Evolutionary conservation across 345 rosid species (phyloP).

Genomic region (Gossypium herbaceum): DNA sequence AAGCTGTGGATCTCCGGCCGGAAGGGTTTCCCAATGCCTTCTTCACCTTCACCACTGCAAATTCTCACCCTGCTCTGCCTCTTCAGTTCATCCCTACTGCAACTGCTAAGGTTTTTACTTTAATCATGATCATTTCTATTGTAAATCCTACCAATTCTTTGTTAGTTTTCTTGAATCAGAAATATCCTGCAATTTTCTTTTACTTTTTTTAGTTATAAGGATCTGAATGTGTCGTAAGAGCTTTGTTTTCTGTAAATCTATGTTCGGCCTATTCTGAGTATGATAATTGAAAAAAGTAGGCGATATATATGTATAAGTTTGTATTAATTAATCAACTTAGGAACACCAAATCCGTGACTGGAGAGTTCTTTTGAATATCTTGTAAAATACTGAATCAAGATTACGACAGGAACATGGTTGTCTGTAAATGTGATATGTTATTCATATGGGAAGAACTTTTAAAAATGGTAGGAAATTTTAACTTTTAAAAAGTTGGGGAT

Average conservation of each 20-base stretch:
- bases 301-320: neutral
- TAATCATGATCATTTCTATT: neutral
- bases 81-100: conserved; percentile 12
- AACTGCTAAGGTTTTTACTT: neutral
- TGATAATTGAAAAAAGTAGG: neutral
- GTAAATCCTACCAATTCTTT: conserved; percentile 22
- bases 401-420: neutral
- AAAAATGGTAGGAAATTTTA: neutral
- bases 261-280: neutral
- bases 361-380: neutral
- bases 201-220: neutral
- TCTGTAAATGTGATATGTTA: neutral
- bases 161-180: conserved; percentile 7
- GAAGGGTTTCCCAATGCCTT: conserved; percentile 18
- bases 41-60: conserved; percentile 14
- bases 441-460: neutral
- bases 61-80: conserved; percentile 2
- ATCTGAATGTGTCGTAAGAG: conserved; percentile 6
- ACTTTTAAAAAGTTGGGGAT: neutral
- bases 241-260: neutral
- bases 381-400: neutral
- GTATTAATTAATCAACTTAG: neutral
- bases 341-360: neutral
- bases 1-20: conserved; percentile 18
- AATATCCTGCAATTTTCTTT: neutral